Evolutionary conservation across 2,329 filamentous ascomycete species (phyloP), one percentile per base, ranked within the genome.

Genomic region (Colletotrichum aenigma): DNA sequence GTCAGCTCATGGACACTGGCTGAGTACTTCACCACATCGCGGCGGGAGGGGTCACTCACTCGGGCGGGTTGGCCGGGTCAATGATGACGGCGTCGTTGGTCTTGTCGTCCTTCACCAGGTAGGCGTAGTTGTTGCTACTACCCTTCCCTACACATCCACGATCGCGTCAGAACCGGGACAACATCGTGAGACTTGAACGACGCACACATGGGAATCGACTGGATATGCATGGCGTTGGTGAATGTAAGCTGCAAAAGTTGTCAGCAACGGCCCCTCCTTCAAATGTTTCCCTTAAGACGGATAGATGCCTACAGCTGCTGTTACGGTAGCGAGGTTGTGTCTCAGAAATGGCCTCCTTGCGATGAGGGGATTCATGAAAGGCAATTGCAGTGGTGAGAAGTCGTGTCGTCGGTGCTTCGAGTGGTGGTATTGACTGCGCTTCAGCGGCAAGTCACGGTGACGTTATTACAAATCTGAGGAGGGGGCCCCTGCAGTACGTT

Each of bases 171-270:
- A 32, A 61, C 3, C 16, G 13, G 15, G 21, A 26, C 26, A 6
- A 58, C 0, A 24, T 28, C 24, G 13, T 16, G 43, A n/a, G 43
- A 10, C 55, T n/a, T n/a, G 26, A 58, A 15, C 12, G 76, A 88
- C 92, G 82, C 91, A 96, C 95, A 96, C 94, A 97, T 96, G 73
- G 94, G 94, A 86, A 97, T 96, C 79, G 94, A 94, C 86, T 95
- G 91, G 87, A 96, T 94, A 91, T 96, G 94, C 95, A 97, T 97
- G 79, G 87, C 86, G 86, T 90, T 89, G 70, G 81, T 74, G 74
- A 78, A 78, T 67, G 80, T 78, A 74, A 81, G 81, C 84, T 86
- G 75, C 79, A 77, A 82, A 78, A 13, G 36, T 80, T 80, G 75
- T 77, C 36, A 77, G 70, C 66, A 13, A 10, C 6, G 30, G 7